These are phyloP conservation scores for Sporothrix brasiliensis DNA, from an alignment of 2,329 filamentous ascomycete species.

Conservation along the genomic window DNA sequence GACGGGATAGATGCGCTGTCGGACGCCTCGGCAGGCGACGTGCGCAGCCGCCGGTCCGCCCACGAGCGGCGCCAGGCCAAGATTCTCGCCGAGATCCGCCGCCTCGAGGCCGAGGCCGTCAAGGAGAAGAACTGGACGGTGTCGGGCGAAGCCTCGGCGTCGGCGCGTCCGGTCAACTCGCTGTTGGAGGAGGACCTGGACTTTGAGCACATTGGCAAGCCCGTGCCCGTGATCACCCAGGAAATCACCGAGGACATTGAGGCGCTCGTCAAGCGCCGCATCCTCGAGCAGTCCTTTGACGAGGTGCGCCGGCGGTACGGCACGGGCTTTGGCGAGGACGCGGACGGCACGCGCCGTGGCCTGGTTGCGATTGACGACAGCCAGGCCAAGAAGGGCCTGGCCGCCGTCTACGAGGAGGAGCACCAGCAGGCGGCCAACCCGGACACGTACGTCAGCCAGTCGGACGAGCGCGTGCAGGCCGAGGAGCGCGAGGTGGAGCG, in stretches of 20 bases:
- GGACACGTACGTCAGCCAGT: slow-evolving; percentile 74
- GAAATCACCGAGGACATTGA: slow-evolving; percentile 91
- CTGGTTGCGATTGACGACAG: slow-evolving; percentile 81
- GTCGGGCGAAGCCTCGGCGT: slow-evolving; percentile 81
- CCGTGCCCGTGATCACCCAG: slow-evolving; percentile 88
- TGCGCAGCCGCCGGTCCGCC: slow-evolving; percentile 73
- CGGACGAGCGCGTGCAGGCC: slow-evolving; percentile 78
- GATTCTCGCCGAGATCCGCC: slow-evolving; percentile 85
- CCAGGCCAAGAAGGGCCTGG: slow-evolving; percentile 84
- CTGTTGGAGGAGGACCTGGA: slow-evolving; percentile 93
- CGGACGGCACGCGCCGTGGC: slow-evolving; percentile 62
- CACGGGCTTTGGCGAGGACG: slow-evolving; percentile 60
- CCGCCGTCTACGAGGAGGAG: slow-evolving; percentile 92
- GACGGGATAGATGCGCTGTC: slow-evolving; percentile 56
- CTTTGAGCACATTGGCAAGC: slow-evolving; percentile 93
- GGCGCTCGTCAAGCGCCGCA: slow-evolving; percentile 89
- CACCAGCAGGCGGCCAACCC: slow-evolving; percentile 78
- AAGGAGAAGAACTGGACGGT: slow-evolving; percentile 90
- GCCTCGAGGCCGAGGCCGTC: slow-evolving; percentile 84
- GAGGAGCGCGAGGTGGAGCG: slow-evolving; percentile 81
- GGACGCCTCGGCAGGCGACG: slow-evolving; percentile 67
- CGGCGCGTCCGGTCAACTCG: slow-evolving; percentile 84
- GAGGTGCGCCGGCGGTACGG: slow-evolving; percentile 80
- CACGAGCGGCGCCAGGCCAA: slow-evolving; percentile 87
- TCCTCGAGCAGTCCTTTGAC: slow-evolving; percentile 87